These are phyloP conservation scores for Monilinia vaccinii-corymbosi DNA, from an alignment of 2,329 filamentous ascomycete species.

Conservation along the genomic window DNA sequence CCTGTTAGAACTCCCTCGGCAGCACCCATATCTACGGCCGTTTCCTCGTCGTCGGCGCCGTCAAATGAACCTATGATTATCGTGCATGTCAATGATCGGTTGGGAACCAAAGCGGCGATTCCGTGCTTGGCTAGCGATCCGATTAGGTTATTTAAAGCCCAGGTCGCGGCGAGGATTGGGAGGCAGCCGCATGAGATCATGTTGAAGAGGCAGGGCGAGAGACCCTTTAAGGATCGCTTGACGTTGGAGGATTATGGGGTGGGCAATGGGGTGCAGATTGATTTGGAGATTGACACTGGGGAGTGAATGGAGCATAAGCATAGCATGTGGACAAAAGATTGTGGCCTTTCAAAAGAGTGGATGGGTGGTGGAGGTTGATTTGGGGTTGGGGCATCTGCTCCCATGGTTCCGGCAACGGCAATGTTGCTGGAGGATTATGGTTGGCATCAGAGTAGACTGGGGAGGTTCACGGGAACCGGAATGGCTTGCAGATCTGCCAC, in stretches of 20 bases:
- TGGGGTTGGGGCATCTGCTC: not conserved
- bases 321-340: not conserved
- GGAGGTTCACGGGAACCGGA: not conserved
- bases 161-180: slow-evolving; percentile 83
- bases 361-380: no score
- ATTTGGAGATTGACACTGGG: slow-evolving; percentile 31
- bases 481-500: slow-evolving; percentile 4
- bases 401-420: not conserved
- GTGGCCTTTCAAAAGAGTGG: no score
- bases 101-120: slow-evolving; percentile 91
- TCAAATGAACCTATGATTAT: slow-evolving; percentile 75
- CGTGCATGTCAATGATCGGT: slow-evolving; percentile 87
- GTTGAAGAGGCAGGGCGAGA: slow-evolving; percentile 81
- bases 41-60: slow-evolving; percentile 16
- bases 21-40: slow-evolving; percentile 9
- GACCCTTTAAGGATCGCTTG: slow-evolving; percentile 87
- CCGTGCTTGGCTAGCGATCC: slow-evolving; percentile 80
- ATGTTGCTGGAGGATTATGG: not conserved
- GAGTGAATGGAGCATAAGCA: slow-evolving; percentile 21
- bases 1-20: slow-evolving; percentile 19
- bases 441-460: not conserved
- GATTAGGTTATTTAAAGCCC: slow-evolving; percentile 79
- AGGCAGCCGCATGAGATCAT: slow-evolving; percentile 86
- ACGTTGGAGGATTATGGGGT: slow-evolving; percentile 90
- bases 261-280: slow-evolving; percentile 64